A percentile compares a stretch with the other conserved stretches of the same genome.
These are phyloP conservation scores for Cercospora citrullina DNA, from an alignment of 2,329 filamentous ascomycete genomes.

Conservation along the genomic window DNA sequence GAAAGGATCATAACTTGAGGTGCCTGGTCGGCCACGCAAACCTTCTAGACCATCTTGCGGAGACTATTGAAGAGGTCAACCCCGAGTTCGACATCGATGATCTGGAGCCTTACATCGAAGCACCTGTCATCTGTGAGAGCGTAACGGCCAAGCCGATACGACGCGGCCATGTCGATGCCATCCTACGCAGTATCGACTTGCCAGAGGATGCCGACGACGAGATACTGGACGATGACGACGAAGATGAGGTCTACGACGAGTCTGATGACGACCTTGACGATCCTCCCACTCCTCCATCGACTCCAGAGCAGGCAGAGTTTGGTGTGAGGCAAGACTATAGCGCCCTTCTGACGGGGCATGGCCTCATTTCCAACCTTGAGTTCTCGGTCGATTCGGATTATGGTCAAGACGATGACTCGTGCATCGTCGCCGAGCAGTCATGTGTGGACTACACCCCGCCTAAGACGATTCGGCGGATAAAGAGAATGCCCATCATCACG, in stretches of 20 bases:
- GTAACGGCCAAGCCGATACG: not conserved
- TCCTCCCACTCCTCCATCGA: not conserved
- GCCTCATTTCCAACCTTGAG: not conserved
- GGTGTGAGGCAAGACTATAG: not conserved
- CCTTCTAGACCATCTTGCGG: conserved; percentile 8
- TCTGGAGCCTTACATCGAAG: not conserved
- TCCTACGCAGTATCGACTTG: conserved; percentile 1
- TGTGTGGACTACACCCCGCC: not conserved
- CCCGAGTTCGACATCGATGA: conserved; percentile 6
- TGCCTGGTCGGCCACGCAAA: conserved; percentile 12
- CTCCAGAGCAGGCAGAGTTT: not conserved
- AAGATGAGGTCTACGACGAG: conserved; percentile 7
- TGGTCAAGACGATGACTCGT: not conserved
- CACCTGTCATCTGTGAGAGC: not conserved
- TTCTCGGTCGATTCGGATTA: not conserved
- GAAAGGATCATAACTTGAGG: conserved; percentile 8
- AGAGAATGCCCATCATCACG: not conserved
- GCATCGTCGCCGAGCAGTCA: not conserved
- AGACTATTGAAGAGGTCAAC: conserved; percentile 6
- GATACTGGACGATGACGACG: not conserved
- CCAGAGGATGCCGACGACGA: conserved; percentile 5
- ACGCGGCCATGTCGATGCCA: not conserved
- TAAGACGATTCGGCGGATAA: not conserved
- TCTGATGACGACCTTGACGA: conserved; percentile 6
- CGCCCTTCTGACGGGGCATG: not conserved